Percentiles rank a stretch among this genome's conserved stretches.
These are phyloP conservation scores for Fusarium chaquense DNA, from an alignment of 2,329 filamentous ascomycete genomes.

Conservation along the genomic window DNA sequence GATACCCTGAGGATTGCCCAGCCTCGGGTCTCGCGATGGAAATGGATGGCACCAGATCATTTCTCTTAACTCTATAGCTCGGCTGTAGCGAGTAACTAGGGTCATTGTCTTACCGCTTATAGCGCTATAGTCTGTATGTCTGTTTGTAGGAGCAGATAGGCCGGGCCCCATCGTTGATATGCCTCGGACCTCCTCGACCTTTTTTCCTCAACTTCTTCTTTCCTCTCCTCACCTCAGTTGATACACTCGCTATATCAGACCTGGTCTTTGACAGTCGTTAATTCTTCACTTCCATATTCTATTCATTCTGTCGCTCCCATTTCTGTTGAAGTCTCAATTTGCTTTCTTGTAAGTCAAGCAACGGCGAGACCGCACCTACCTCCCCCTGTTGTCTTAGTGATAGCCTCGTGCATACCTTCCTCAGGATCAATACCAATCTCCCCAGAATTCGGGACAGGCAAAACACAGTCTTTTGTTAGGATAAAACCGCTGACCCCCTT, in stretches of 20 bases:
- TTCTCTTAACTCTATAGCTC: constrained; percentile 39
- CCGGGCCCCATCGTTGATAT: constrained; percentile 23
- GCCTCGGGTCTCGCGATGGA: constrained; percentile 44
- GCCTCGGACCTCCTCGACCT: constrained; percentile 24
- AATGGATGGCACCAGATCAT: constrained; percentile 36
- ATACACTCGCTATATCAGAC: constrained; percentile 33
- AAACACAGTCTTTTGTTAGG: neutral
- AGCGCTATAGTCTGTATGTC: neutral
- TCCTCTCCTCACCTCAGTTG: constrained; percentile 27
- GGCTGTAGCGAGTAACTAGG: constrained; percentile 17
- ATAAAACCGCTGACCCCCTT: constrained; percentile 32
- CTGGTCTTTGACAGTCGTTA: constrained; percentile 27
- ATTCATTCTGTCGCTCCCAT: constrained; percentile 11
- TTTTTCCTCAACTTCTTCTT: constrained; percentile 29
- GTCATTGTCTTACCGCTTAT: constrained; percentile 6
- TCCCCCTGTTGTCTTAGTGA: constrained; percentile 36
- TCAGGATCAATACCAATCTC: constrained; percentile 6
- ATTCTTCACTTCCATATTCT: constrained; percentile 5
- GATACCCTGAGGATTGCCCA: no score
- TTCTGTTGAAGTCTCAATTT: neutral
- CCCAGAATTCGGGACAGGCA: constrained; percentile 8
- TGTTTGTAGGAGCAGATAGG: neutral
- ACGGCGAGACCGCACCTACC: neutral
- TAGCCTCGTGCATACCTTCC: constrained; percentile 27
- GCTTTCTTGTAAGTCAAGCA: constrained; percentile 29